Evolutionary conservation across 2,329 filamentous ascomycete genomes (phyloP).

Genomic region (Lizonia empirigonia): DNA sequence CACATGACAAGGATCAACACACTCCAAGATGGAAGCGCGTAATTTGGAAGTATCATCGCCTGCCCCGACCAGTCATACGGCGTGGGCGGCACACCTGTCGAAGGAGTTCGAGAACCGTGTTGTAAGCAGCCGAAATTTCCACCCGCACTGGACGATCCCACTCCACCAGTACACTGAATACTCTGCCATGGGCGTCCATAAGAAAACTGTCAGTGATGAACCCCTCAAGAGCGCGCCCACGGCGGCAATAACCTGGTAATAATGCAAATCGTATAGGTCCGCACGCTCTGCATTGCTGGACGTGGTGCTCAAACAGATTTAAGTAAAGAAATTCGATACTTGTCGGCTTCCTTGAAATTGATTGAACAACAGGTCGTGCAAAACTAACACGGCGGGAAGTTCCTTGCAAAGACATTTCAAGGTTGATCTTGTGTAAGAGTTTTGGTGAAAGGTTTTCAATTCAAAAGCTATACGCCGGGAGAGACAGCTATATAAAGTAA

Average conservation of each 20-base stretch:
- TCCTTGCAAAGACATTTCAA: background rate
- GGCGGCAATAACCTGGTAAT: background rate
- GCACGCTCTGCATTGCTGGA: slow-evolving; percentile 1
- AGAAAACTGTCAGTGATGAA: background rate
- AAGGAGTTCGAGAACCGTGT: background rate
- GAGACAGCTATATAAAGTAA: background rate
- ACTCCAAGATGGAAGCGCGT: too few relatives aligned
- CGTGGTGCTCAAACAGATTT: slow-evolving; percentile 8
- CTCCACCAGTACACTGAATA: background rate
- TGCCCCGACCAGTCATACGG: too few relatives aligned
- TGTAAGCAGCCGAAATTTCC: background rate
- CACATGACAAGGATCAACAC: background rate
- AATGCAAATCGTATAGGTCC: background rate
- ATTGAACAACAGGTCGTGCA: slow-evolving; percentile 2
- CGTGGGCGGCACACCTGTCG: too few relatives aligned
- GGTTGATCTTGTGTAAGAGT: too few relatives aligned
- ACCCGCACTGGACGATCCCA: background rate
- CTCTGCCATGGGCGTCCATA: background rate
- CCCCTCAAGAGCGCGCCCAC: background rate
- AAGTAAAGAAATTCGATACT: slow-evolving; percentile 7
- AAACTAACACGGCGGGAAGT: background rate
- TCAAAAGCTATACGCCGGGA: too few relatives aligned
- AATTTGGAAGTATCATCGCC: too few relatives aligned
- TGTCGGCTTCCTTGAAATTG: slow-evolving; percentile 3
- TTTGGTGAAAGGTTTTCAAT: too few relatives aligned